Base-by-base conservation (phyloP, 352 stramenopile genomes). In the Globisporangium nagaii region DNA sequence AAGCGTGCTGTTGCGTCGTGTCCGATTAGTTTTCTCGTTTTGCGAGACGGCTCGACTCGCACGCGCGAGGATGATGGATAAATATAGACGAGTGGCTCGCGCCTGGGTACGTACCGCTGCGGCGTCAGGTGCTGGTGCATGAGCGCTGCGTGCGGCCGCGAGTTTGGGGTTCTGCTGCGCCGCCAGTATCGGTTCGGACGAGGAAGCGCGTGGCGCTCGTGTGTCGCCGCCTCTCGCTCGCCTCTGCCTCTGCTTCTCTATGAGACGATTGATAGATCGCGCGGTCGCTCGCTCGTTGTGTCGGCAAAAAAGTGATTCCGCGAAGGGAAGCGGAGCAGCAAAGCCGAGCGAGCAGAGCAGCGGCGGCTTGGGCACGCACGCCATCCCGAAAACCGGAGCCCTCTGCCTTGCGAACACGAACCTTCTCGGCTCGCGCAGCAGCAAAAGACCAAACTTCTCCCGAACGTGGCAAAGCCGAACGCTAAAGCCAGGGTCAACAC, bases 91-190 rank as follows among this genome's bases (percentile, higher is more conserved):
- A n/a, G n/a, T n/a, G n/a, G n/a, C n/a, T n/a, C n/a, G n/a, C n/a
- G n/a, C n/a, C n/a, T n/a, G 2, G 17, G 47, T 47, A 50, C 52
- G 52, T 58, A 58, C 52, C 39, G 52, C 52, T 58, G 39, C 35
- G 51, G 39, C 28, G 37, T 58, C 31, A 58, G n/a, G 39, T 58
- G 51, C 51, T 58, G 51, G 30, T 50, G 51, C 51, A 58, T 58
- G 37, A 41, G 7, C 36, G 36, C 20, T n/a, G n/a, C n/a, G 11
- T 37, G 49, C 19, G 15, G 25, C 13, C 37, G 37, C 37, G n/a
- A n/a, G n/a, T 43, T 43, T 50, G 36, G 43, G 27, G 27, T 50
- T 50, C 27, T 50, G 43, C 43, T 10, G 25, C 27, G n/a, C n/a
- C n/a, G n/a, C n/a, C n/a, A n/a, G n/a, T n/a, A n/a, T n/a, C 27